Conservation (phyloP, 495 filamentous ascomycete genomes). For the Aspergillus leporis region DNA sequence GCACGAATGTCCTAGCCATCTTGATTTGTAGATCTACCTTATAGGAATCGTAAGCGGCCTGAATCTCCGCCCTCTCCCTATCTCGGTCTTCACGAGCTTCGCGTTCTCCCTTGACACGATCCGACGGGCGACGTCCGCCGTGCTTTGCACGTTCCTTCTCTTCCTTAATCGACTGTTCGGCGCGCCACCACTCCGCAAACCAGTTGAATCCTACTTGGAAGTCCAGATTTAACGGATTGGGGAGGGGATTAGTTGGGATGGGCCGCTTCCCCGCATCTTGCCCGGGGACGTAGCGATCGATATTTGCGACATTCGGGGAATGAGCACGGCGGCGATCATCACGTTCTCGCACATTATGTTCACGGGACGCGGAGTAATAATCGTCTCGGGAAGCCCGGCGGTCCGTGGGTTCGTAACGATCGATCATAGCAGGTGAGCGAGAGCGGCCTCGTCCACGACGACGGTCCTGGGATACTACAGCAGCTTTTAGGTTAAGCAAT, state of each 20-base stretch:
- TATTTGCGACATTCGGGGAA: constrained; percentile 67
- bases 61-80: constrained; percentile 85
- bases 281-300: constrained; percentile 95
- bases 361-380: constrained; percentile 55
- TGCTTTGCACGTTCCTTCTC: constrained; percentile 77
- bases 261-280: constrained; percentile 62
- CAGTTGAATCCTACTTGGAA: constrained; percentile 96
- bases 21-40: constrained; percentile 92
- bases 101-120: constrained; percentile 70
- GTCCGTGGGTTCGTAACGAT: constrained; percentile 68
- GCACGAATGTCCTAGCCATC: constrained; percentile 86
- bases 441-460: constrained; percentile 60
- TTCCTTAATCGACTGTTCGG: constrained; percentile 81
- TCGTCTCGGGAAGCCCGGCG: constrained; percentile 52
- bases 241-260: constrained; percentile 68
- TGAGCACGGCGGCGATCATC: constrained; percentile 66
- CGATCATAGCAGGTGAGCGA: constrained; percentile 69
- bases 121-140: constrained; percentile 69
- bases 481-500: neutral
- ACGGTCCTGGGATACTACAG: constrained; percentile 47
- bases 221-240: constrained; percentile 80
- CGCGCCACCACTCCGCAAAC: constrained; percentile 96
- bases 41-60: constrained; percentile 88
- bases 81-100: constrained; percentile 84
- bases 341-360: constrained; percentile 67